Evolutionary conservation across 1,284 basidiomycete species (phyloP).

Genomic region (Trichosporon ovoides): DNA sequence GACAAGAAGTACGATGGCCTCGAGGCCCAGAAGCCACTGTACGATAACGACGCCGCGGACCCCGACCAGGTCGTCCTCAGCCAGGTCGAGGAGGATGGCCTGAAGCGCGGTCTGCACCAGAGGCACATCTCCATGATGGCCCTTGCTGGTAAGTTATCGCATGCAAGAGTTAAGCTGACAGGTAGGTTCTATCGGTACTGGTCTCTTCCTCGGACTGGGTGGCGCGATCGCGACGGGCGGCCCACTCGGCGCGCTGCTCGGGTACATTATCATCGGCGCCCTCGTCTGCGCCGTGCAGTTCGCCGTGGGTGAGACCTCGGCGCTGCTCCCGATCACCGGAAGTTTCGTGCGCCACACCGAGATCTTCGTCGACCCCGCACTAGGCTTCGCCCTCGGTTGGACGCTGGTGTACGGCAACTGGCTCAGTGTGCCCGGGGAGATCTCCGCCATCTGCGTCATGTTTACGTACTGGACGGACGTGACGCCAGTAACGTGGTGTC

Average conservation of each 20-base stretch:
- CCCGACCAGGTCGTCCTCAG: neutral
- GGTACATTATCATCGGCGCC: slow-evolving; percentile 22
- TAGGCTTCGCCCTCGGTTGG: slow-evolving; percentile 36
- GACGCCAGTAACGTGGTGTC: slow-evolving; percentile 19
- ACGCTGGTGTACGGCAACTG: slow-evolving; percentile 27
- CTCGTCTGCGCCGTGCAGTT: slow-evolving; percentile 29
- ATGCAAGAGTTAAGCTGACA: too few relatives aligned
- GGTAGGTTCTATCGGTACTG: slow-evolving; percentile 51
- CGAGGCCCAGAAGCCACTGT: too few relatives aligned
- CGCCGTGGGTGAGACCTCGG: slow-evolving; percentile 28
- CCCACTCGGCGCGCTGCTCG: slow-evolving; percentile 40
- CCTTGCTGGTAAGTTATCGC: slow-evolving; percentile 24
- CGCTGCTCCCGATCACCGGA: slow-evolving; percentile 26
- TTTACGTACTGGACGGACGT: slow-evolving; percentile 26
- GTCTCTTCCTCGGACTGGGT: slow-evolving; percentile 73
- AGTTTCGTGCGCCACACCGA: slow-evolving; percentile 30
- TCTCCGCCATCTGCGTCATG: slow-evolving; percentile 25
- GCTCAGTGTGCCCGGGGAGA: slow-evolving; percentile 28
- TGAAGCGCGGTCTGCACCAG: slow-evolving; percentile 25
- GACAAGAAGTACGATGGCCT: too few relatives aligned
- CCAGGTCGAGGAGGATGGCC: slow-evolving; percentile 19
- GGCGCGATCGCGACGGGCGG: slow-evolving; percentile 48
- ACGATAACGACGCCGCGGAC: neutral
- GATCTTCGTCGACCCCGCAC: slow-evolving; percentile 28
- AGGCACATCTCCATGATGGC: slow-evolving; percentile 35